Conservation (phyloP, 495 filamentous ascomycete genomes). For the Lasiosphaeria ovina region DNA sequence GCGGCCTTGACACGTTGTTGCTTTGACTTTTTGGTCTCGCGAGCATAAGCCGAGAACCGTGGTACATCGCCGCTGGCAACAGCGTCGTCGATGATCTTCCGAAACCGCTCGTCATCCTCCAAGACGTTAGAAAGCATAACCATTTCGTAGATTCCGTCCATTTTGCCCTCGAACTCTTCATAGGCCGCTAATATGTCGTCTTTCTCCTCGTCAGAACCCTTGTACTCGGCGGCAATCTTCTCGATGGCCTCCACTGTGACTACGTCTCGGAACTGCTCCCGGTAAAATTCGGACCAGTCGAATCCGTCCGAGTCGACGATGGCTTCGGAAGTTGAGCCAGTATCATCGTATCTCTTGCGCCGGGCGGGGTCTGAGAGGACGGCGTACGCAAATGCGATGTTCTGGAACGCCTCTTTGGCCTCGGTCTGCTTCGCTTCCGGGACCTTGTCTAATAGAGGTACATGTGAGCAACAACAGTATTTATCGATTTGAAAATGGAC, state of each 20-base stretch:
- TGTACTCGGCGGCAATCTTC: slow-evolving; percentile 71
- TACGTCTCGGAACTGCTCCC: slow-evolving; percentile 70
- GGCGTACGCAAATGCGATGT: slow-evolving; percentile 89
- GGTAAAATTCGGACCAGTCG: slow-evolving; percentile 86
- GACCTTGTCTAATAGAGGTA: slow-evolving; percentile 64
- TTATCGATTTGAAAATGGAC: not conserved
- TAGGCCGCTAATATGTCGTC: slow-evolving; percentile 75
- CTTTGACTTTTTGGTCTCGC: slow-evolving; percentile 65
- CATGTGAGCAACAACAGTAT: not conserved
- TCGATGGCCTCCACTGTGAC: slow-evolving; percentile 68
- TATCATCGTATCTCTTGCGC: slow-evolving; percentile 80
- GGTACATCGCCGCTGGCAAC: slow-evolving; percentile 66
- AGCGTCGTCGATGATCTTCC: slow-evolving; percentile 74
- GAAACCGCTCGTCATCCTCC: slow-evolving; percentile 85
- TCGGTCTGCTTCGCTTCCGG: slow-evolving; percentile 57
- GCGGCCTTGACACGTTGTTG: slow-evolving; percentile 63
- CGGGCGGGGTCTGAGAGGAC: slow-evolving; percentile 78
- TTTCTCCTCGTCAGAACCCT: slow-evolving; percentile 82
- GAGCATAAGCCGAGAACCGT: slow-evolving; percentile 62
- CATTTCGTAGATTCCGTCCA: slow-evolving; percentile 71
- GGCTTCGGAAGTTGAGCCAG: slow-evolving; percentile 80
- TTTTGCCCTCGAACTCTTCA: slow-evolving; percentile 62
- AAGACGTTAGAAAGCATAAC: slow-evolving; percentile 84
- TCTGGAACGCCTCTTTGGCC: slow-evolving; percentile 79
- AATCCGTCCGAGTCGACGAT: slow-evolving; percentile 71